These are phyloP conservation scores for Rhodotorula glutinis DNA, from an alignment of 1,284 basidiomycete species.

Conservation along the genomic window DNA sequence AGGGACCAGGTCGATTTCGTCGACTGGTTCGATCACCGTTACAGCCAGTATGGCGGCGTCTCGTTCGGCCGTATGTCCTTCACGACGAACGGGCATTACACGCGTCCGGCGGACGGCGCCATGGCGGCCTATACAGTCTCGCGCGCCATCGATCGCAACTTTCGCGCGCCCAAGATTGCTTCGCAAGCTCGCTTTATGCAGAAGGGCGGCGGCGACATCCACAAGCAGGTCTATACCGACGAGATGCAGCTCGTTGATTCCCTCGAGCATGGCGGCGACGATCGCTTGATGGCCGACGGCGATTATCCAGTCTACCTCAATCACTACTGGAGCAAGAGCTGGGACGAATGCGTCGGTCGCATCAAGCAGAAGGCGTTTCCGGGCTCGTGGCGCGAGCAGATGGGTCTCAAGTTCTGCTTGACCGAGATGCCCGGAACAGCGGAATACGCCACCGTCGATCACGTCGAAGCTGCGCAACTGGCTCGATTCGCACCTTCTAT, in stretches of 20 bases:
- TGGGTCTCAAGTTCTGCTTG: conserved; percentile 5
- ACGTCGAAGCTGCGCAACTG: background rate
- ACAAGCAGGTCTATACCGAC: background rate
- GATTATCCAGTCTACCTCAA: conserved; percentile 6
- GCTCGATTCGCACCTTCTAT: background rate
- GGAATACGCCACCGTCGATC: background rate
- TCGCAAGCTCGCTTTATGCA: conserved; percentile 1
- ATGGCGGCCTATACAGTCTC: conserved; percentile 1
- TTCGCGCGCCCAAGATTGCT: conserved; percentile 5
- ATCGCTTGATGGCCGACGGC: background rate
- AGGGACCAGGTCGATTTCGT: background rate
- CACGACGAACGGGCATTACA: background rate
- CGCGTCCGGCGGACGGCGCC: background rate
- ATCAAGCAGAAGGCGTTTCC: conserved; percentile 21
- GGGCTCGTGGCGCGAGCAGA: conserved; percentile 14
- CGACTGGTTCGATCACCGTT: conserved; percentile 10
- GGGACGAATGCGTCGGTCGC: conserved; percentile 6
- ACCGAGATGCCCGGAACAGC: conserved; percentile 6
- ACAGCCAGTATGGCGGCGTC: conserved; percentile 1
- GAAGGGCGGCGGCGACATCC: conserved; percentile 7
- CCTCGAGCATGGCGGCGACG: background rate
- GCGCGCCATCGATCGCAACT: conserved; percentile 6
- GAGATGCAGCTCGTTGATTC: conserved; percentile 2
- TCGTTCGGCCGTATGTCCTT: conserved; percentile 5
- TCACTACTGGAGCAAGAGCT: conserved; percentile 13